Base-by-base conservation (phyloP, 768 basidiomycete genomes). In the Rhodotorula paludigena region DNA sequence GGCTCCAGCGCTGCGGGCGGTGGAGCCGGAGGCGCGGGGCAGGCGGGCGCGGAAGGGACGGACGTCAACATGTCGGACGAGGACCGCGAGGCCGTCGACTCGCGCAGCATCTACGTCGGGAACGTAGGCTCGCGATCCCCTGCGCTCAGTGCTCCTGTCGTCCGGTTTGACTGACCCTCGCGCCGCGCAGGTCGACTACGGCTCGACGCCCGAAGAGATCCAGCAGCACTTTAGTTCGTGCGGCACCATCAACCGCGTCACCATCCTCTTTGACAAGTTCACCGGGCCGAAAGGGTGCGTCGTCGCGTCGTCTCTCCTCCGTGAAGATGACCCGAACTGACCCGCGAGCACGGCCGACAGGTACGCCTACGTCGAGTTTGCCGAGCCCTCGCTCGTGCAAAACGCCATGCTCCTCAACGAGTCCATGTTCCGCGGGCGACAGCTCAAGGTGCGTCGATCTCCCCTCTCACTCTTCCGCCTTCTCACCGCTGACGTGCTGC, bases 231-330 rank as follows among this genome's bases (percentile, higher is more conserved):
- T 99, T 81, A 89, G 92, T 78, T 87, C 93, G 23, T 98, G 93
- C 77, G 96, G 96, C 11, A 91, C 89, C 23, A 99, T 99, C 80
- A 99, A 99, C 81, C 86, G 96, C 74, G 92, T 99, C 49, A 99
- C 96, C 1, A 99, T 99, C 76, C 86, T 99, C 36, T 98, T 94
- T 79, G 96, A 99, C 84, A 98, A 98, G 81, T 98, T 94, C 80
- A 98, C 94, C 32, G 96, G 96, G 81, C 94, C 96, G 54, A 97
- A 97, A 85, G 96, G 96, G 92, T 92, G 72, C 39, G 81, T 77
- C 72, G 6, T 14, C 49, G 3, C n/a, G 23, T 28, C 38, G 33
- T 44, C 39, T 30, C 18, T 48, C 11, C 33, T 8, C 30, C 32
- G 1, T 28, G n/a, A 6, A 56, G 8, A 20, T 15, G 49, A n/a